A percentile compares a stretch with the other conserved stretches of the same genome.
Conservation (phyloP, 768 basidiomycete species). For the Amanita subjunquillea region DNA sequence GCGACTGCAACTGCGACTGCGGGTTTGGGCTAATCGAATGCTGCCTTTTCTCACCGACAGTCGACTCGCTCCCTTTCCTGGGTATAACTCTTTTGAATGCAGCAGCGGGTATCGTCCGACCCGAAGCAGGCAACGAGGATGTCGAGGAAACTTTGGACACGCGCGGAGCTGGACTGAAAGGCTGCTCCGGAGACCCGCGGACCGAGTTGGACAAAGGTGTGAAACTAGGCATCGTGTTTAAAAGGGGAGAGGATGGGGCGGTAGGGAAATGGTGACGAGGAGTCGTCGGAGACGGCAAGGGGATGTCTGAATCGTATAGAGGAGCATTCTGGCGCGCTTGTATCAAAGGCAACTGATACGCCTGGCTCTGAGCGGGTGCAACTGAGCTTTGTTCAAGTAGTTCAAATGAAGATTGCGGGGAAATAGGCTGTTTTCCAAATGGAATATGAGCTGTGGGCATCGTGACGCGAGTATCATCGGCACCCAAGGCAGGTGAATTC, state of each 20-base stretch:
- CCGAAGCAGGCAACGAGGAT: conserved; percentile 18
- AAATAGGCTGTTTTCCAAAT: conserved; percentile 26
- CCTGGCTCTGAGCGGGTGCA: not conserved
- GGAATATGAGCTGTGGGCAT: conserved; percentile 29
- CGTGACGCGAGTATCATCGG: not conserved
- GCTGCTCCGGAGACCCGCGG: not conserved
- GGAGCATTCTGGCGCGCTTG: not conserved
- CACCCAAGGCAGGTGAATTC: not conserved
- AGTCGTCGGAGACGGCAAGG: not conserved
- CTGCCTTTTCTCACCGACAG: not conserved
- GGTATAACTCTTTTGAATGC: conserved; percentile 53
- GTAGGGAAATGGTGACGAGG: not conserved
- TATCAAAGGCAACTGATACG: not conserved
- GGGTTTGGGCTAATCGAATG: not conserved
- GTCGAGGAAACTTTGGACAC: conserved; percentile 18
- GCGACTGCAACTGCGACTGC: not conserved
- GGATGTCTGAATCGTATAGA: not conserved
- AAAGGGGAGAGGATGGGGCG: conserved; percentile 3
- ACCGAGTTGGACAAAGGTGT: conserved; percentile 29
- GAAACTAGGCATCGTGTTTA: conserved; percentile 20
- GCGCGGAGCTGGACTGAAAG: conserved; percentile 13
- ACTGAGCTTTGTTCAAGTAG: not conserved
- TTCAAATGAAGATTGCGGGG: conserved; percentile 28
- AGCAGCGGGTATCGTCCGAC: conserved; percentile 64
- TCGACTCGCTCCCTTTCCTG: conserved; percentile 1